Conservation (phyloP, 768 basidiomycete genomes). For the Agaricus blazei region DNA sequence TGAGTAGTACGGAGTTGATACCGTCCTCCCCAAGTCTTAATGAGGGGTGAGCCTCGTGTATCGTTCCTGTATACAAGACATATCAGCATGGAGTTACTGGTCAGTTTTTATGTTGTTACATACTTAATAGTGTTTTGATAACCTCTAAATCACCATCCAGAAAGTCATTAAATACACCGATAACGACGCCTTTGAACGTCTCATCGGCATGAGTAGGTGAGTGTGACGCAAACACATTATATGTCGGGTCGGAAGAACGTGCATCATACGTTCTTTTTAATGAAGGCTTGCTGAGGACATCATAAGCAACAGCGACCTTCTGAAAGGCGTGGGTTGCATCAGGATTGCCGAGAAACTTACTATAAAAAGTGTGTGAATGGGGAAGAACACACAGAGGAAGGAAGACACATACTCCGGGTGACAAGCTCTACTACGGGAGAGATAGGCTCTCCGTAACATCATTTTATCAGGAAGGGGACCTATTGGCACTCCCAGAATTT, state of each 20-base stretch:
- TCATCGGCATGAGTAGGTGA: slow-evolving; percentile 65
- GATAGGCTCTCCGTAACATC: slow-evolving; percentile 69
- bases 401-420: slow-evolving; percentile 73
- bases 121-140: slow-evolving; percentile 70
- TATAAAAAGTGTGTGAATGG: slow-evolving; percentile 21
- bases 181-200: slow-evolving; percentile 69
- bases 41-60: slow-evolving; percentile 77
- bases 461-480: slow-evolving; percentile 49
- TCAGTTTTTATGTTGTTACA: slow-evolving; percentile 19
- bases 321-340: slow-evolving; percentile 84
- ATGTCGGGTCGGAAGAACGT: slow-evolving; percentile 38
- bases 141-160: slow-evolving; percentile 86
- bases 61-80: slow-evolving; percentile 42
- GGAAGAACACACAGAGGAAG: neutral
- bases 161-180: slow-evolving; percentile 76
- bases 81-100: neutral
- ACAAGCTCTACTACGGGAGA: slow-evolving; percentile 67
- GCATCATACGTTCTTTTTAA: slow-evolving; percentile 67
- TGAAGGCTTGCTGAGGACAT: slow-evolving; percentile 70
- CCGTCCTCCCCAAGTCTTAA: slow-evolving; percentile 74
- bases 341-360: slow-evolving; percentile 76
- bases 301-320: slow-evolving; percentile 79
- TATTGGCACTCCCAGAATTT: slow-evolving; percentile 61
- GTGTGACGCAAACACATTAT: slow-evolving; percentile 51
- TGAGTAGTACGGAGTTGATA: slow-evolving; percentile 68